Evolutionary conservation across 768 basidiomycete species (phyloP).

Genomic region (Lactifluus piperatus): DNA sequence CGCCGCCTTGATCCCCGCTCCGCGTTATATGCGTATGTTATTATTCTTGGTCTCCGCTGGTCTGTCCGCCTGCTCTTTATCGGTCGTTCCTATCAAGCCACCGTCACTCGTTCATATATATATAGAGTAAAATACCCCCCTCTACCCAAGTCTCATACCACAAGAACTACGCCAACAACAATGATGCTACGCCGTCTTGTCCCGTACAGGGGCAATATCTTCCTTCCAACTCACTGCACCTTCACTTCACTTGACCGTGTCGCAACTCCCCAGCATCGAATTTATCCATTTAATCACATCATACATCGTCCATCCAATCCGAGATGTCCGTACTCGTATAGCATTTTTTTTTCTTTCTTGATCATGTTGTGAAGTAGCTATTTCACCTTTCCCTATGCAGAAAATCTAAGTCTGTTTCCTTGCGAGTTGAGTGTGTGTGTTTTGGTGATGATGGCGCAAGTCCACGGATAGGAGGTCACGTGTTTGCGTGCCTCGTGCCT

Average conservation of each 20-base stretch:
- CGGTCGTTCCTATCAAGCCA: background rate
- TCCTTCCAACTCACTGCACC: background rate
- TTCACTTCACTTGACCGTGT: background rate
- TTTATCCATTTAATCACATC: background rate
- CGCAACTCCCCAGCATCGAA: background rate
- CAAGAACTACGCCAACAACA: background rate
- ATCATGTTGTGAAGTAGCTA: slow-evolving; percentile 14
- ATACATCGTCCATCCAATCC: too few relatives aligned
- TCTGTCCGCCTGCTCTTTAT: background rate
- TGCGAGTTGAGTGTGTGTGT: too few relatives aligned
- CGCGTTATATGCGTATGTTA: background rate
- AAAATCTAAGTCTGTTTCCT: background rate
- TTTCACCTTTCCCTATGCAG: background rate
- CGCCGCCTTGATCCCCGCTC: too few relatives aligned
- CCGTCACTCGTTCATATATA: slow-evolving; percentile 4
- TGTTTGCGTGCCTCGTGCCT: too few relatives aligned
- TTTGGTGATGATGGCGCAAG: too few relatives aligned
- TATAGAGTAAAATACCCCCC: background rate
- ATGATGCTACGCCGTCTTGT: background rate
- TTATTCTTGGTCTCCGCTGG: background rate
- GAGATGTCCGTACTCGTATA: slow-evolving; percentile 6
- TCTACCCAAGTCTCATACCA: background rate
- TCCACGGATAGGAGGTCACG: too few relatives aligned
- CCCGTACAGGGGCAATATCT: background rate
- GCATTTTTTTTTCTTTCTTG: background rate